phyloP scores from a whole-genome alignment of 768 basidiomycete species.

The Fomitopsis serialis region DNA sequence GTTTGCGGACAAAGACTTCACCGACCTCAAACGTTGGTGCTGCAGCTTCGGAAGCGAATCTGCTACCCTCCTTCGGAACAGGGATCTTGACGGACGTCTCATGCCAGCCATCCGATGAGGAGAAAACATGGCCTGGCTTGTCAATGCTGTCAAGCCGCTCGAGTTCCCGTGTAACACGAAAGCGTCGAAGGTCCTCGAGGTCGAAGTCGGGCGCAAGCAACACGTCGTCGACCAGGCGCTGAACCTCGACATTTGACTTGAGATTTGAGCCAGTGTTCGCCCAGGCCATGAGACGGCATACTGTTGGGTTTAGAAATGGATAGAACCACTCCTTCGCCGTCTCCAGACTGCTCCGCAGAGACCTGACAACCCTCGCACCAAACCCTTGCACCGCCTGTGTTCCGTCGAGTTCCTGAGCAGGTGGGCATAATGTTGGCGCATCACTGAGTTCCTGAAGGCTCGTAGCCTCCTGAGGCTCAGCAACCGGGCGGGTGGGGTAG shows the following conservation, averaged over 20 bases:
- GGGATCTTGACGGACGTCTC: constrained; percentile 13
- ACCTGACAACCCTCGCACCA: too few species aligned
- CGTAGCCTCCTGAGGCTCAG: not conserved
- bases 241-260: constrained; percentile 23
- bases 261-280: constrained; percentile 19
- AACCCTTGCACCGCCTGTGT: too few species aligned
- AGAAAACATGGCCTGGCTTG: constrained; percentile 2
- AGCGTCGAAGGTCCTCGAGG: not conserved
- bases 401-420: not conserved
- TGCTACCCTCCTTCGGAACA: constrained; percentile 15
- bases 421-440: not conserved
- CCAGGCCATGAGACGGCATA: constrained; percentile 26
- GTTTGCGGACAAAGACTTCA: constrained; percentile 21
- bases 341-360: not conserved
- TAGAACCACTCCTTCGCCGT: not conserved
- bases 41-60: constrained; percentile 12
- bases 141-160: constrained; percentile 9
- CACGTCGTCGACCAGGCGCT: constrained; percentile 20
- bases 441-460: not conserved
- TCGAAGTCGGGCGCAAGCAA: constrained; percentile 1
- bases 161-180: constrained; percentile 4
- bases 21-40: constrained; percentile 26
- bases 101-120: constrained; percentile 16
- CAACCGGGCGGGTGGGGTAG: not conserved
- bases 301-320: constrained; percentile 12